Conservation (phyloP, 75 land plant genomes). For the Selaginella moellendorffii region DNA sequence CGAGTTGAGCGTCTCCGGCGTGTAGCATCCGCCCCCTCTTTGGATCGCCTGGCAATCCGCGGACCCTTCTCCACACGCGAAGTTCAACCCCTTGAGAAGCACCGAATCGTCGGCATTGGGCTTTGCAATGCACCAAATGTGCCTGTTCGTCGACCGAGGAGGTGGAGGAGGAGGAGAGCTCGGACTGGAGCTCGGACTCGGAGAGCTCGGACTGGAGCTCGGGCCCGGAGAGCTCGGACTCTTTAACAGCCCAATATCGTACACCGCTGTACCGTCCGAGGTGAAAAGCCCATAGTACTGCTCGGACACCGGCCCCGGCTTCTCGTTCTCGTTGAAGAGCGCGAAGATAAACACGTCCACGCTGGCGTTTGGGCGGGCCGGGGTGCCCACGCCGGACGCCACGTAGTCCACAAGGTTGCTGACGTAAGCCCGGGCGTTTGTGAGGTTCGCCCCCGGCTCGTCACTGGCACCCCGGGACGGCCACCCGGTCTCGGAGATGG, state of each 20-base stretch:
- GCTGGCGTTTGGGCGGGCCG: conserved; percentile 27
- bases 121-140: conserved; percentile 33
- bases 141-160: background rate
- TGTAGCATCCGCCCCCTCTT: conserved; percentile 34
- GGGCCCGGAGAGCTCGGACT: background rate
- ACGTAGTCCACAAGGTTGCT: conserved; percentile 44
- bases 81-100: conserved; percentile 26
- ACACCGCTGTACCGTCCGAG: background rate
- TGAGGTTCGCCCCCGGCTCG: conserved; percentile 50
- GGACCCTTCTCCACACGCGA: conserved; percentile 51
- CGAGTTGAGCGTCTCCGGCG: conserved; percentile 34
- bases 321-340: conserved; percentile 58
- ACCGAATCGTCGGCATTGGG: conserved; percentile 21
- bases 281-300: background rate
- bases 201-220: background rate
- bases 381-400: conserved; percentile 45
- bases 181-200: background rate
- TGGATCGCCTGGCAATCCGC: conserved; percentile 52
- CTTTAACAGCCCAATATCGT: conserved; percentile 15
- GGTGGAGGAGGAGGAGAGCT: background rate
- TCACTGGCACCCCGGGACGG: conserved; percentile 60
- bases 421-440: conserved; percentile 53
- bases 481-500: conserved; percentile 85
- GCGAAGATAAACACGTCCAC: conserved; percentile 51
- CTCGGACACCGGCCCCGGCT: conserved; percentile 39